These are phyloP conservation scores for Pseudogymnoascus sp. DNA, from an alignment of 2,329 filamentous ascomycete genomes.

Conservation along the genomic window DNA sequence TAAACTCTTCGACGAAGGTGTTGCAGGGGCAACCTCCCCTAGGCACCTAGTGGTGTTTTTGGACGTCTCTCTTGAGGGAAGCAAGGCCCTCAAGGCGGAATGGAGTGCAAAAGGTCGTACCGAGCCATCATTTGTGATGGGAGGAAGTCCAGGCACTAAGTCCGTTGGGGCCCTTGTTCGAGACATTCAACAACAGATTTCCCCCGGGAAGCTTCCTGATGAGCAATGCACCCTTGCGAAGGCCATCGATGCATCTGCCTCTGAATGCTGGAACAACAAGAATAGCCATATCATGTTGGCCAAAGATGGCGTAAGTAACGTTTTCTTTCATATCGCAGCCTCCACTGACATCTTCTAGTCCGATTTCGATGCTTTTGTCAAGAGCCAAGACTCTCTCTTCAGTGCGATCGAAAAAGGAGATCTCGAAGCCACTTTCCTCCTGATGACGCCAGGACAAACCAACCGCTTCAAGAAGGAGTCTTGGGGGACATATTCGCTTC, in stretches of 20 bases:
- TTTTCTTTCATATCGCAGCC: neutral
- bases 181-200: neutral
- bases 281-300: neutral
- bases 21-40: neutral
- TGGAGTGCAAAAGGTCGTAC: neutral
- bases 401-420: slow-evolving; percentile 1
- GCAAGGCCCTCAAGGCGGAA: neutral
- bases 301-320: neutral
- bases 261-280: neutral
- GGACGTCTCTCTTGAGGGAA: slow-evolving; percentile 5
- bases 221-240: neutral
- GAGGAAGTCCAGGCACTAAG: neutral
- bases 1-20: slow-evolving; percentile 41
- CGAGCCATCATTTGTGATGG: slow-evolving; percentile 1
- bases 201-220: neutral
- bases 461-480: neutral
- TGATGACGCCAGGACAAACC: neutral
- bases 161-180: neutral
- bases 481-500: neutral
- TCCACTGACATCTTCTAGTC: neutral
- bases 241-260: neutral
- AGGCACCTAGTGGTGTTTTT: neutral
- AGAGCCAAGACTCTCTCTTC: neutral
- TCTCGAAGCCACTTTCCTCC: neutral
- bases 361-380: neutral